Evolutionary conservation across 371 early-diverging fungal species (phyloP).

Genomic region (Mortierella sp.): DNA sequence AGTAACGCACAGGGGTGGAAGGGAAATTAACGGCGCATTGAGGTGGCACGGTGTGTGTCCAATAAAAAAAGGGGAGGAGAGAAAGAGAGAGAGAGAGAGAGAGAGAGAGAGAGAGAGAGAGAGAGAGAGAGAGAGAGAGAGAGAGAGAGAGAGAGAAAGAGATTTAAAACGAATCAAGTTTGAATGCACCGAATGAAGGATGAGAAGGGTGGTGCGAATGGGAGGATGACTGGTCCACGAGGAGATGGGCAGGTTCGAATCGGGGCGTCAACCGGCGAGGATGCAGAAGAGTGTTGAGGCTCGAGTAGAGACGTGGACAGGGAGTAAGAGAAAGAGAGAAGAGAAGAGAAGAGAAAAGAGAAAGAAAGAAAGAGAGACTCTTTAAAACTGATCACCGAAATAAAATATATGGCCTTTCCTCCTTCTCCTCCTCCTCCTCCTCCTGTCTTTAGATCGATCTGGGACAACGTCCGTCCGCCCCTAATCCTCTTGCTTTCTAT

Average conservation of each 20-base stretch:
- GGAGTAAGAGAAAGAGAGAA: not conserved
- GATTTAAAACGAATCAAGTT: not conserved
- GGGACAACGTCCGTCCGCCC: no score
- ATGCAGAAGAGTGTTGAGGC: not conserved
- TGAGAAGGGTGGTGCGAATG: not conserved
- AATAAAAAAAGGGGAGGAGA: not conserved
- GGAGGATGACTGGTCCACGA: no score
- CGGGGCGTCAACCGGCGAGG: not conserved
- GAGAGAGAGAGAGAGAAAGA: not conserved
- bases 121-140: not conserved
- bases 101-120: not conserved
- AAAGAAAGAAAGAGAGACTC: not conserved
- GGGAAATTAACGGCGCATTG: no score
- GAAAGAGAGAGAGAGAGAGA: not conserved
- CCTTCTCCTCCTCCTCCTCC: no score
- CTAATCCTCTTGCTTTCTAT: no score
- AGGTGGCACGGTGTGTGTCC: no score
- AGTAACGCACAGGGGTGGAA: no score
- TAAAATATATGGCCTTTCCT: not conserved
- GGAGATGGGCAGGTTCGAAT: not conserved
- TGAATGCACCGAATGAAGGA: not conserved
- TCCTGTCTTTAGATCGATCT: no score
- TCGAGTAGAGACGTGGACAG: not conserved
- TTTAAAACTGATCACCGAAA: not conserved
- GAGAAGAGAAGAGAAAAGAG: not conserved